A percentile compares a stretch with the other conserved stretches of the same genome.
Conservation (phyloP, 2,329 filamentous ascomycete genomes). For the Diplodia scrobiculata region DNA sequence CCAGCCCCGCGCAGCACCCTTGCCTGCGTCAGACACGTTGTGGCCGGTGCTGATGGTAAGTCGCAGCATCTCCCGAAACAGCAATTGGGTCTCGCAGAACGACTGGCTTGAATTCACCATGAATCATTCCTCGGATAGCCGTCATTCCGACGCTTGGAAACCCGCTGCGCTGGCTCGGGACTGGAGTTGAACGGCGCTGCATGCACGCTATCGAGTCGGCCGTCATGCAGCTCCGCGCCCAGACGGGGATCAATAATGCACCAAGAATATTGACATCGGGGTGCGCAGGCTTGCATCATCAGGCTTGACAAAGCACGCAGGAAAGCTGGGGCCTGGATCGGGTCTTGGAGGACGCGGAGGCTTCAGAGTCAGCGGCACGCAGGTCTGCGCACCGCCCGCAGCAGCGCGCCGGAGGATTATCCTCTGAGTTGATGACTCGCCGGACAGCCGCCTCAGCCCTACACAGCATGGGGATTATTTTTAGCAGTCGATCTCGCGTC, state of each 20-base stretch:
- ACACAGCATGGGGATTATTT: conserved; percentile 28
- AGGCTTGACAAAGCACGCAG: conserved; percentile 15
- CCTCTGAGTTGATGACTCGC: conserved; percentile 18
- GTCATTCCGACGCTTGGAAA: neutral
- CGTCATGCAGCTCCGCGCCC: conserved; percentile 4
- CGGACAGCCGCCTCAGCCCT: conserved; percentile 24
- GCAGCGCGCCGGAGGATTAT: conserved; percentile 25
- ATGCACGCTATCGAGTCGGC: conserved; percentile 23
- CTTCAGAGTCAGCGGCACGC: conserved; percentile 11
- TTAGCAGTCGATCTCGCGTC: conserved; percentile 29
- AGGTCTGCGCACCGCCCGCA: neutral
- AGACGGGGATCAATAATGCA: conserved; percentile 26
- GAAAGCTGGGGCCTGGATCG: conserved; percentile 6
- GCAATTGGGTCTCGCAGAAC: neutral
- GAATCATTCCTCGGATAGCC: conserved; percentile 14
- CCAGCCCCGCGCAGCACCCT: conserved; percentile 7
- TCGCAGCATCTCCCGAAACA: conserved; percentile 13
- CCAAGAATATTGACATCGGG: conserved; percentile 28
- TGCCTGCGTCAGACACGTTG: conserved; percentile 1
- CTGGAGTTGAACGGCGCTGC: conserved; percentile 22
- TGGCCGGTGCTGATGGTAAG: neutral
- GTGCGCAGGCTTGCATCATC: conserved; percentile 25
- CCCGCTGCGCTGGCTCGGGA: conserved; percentile 4
- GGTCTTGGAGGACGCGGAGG: neutral
- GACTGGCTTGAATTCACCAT: conserved; percentile 1